Base-by-base conservation (phyloP, 805 yeast species). In the Danielia reshetovae region DNA sequence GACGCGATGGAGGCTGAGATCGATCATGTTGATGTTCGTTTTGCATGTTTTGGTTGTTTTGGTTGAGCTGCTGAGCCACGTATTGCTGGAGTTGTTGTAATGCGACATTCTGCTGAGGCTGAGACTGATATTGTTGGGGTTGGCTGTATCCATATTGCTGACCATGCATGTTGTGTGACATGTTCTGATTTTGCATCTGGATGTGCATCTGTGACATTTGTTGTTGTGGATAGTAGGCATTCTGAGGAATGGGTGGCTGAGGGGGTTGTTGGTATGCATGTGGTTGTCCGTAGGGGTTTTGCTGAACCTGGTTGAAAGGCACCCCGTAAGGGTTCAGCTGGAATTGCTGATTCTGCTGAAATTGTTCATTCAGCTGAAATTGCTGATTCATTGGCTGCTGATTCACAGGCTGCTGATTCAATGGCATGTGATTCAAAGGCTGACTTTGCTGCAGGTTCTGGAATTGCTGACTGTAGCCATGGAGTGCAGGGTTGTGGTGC, bases 221-320 rank as follows among this genome's bases (percentile, higher is more conserved):
- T n/a, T n/a, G 23, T 7, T 30, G 27, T 5, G 12, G 19, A 9
- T 31, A 24, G n/a, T 17, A 18, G 9, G 9, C 22, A 19, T 19
- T 19, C 9, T 19, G 22, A 9, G 22, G 22, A 9, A 9, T 19
- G 22, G 22, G 55, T 4, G 49, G 42, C 17, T 55, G 57, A 23
- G 49, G 55, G 30, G 45, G 32, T 30, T 51, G 57, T 7, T 18
- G 30, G 11, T 24, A 13, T 24, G 29, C 29, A 18, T 29, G 34
- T 12, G 35, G 49, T 30, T 41, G 43, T 18, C 40, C 30, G 27
- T 30, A 30, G 33, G 29, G 47, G 43, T 32, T 19, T 5, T 43
- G 45, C 30, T 48, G 55, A n/a, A 34, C 44, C 21, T 42, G 52
- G 29, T 42, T 44, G 29, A 42, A 52, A 12, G 57, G 56, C 8